Evolutionary conservation across 1,284 basidiomycete genomes (phyloP), one percentile per base, ranked within the genome.

Genomic region (Ceratobasidium sp.): DNA sequence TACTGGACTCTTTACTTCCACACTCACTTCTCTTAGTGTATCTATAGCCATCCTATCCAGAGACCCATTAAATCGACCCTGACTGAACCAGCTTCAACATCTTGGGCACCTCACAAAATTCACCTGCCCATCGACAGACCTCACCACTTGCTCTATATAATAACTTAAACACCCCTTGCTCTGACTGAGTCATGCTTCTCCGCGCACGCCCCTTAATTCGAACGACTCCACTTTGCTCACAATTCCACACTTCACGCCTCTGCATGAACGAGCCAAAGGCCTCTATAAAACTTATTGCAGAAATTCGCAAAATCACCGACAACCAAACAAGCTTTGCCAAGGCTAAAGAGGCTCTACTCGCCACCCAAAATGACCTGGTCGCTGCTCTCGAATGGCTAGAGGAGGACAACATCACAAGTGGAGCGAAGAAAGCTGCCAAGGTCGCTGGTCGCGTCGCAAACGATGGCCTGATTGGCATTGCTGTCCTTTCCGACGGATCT

Each of bases 281-380:
- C 60, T 81, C 89, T 36, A 84, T 92, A 71, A 89, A 91, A 75
- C 89, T 96, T 75, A 91, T 98, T 74, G 91, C 92, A 1, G 89
- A 94, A 80, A 87, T 98, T 41, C 89, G 96, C 72, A 93, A 92
- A 81, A 85, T 85, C 73, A 91, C 89, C 3, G 65, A 70, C 39
- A 88, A 90, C 76, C 84, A 81, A 53, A 93, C 92, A 65, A 92
- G 92, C 14, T 89, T 97, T 78, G 85, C 89, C 57, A 94, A 96
- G 82, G 96, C 96, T 58, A 89, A 92, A 61, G 93, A 97, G 80
- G 96, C 96, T 1, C 89, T 98, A 71, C 80, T 83, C 61, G 88
- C 89, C 30, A 86, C 88, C 41, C 87, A 90, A 78, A 92, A 94
- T 83, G 88, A 95, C 81, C 80, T 97, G 72, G 79, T 86, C 5